A percentile compares a stretch with the other conserved stretches of the same genome.
Conservation (phyloP, 1,284 basidiomycete species). For the Fistulinella cinereoalba region DNA sequence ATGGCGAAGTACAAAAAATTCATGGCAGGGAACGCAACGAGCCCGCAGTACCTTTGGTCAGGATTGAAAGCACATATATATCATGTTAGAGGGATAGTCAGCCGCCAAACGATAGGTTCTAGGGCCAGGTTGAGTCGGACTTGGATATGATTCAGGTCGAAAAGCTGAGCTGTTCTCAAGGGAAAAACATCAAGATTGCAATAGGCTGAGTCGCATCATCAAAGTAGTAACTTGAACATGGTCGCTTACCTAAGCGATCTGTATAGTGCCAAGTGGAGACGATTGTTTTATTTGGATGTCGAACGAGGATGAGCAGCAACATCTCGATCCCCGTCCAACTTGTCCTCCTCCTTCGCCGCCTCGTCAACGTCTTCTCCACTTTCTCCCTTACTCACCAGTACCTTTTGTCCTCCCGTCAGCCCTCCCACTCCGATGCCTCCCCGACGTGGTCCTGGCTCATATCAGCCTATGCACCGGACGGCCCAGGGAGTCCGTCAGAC, state of each 20-base stretch:
- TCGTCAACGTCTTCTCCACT: conserved; percentile 64
- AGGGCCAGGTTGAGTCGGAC: too few species aligned
- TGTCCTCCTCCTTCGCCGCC: conserved; percentile 54
- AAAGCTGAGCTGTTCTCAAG: too few species aligned
- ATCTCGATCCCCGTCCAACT: conserved; percentile 60
- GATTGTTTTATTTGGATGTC: too few species aligned
- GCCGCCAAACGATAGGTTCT: conserved; percentile 8
- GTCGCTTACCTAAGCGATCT: too few species aligned
- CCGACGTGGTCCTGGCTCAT: conserved; percentile 20
- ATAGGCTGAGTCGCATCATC: too few species aligned
- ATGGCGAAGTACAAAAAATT: neutral
- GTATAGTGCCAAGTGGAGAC: too few species aligned
- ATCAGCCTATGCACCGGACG: conserved; percentile 2
- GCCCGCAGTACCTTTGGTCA: too few species aligned
- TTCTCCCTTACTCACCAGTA: conserved; percentile 67
- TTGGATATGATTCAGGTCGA: too few species aligned
- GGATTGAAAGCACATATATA: too few species aligned
- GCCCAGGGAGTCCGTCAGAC: neutral
- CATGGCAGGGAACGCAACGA: conserved; percentile 14
- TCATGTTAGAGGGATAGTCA: conserved; percentile 15
- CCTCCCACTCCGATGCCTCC: neutral
- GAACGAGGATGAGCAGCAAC: conserved; percentile 35
- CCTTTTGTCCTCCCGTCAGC: conserved; percentile 26
- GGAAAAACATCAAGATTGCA: too few species aligned
- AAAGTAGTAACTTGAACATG: too few species aligned